Evolutionary conservation across 495 filamentous ascomycete species (phyloP).

Genomic region (Pseudoneurospora amorphoporcata): DNA sequence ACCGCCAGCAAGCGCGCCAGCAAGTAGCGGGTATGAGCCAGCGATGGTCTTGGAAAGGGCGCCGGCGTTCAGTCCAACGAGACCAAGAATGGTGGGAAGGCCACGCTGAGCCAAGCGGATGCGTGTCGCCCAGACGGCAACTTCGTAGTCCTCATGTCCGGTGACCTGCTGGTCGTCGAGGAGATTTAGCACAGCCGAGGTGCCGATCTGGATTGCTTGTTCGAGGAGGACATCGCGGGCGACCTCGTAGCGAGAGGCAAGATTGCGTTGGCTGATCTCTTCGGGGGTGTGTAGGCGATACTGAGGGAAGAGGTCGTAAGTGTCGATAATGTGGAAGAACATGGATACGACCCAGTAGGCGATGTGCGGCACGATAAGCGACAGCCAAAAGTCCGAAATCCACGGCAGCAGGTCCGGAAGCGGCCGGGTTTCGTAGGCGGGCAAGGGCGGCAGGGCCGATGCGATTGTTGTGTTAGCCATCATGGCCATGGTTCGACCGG

Average conservation of each 20-base stretch:
- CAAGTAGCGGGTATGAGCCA: slow-evolving; percentile 49
- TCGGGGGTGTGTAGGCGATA: slow-evolving; percentile 90
- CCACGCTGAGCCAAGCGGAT: slow-evolving; percentile 60
- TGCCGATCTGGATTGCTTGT: slow-evolving; percentile 72
- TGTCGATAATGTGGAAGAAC: slow-evolving; percentile 77
- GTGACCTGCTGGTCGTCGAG: slow-evolving; percentile 54
- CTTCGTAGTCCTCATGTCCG: slow-evolving; percentile 72
- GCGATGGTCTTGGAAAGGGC: slow-evolving; percentile 46
- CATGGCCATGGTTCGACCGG: slow-evolving; percentile 16
- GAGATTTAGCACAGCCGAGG: slow-evolving; percentile 48
- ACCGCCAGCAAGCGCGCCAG: slow-evolving; percentile 61
- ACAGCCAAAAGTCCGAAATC: slow-evolving; percentile 70
- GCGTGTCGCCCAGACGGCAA: slow-evolving; percentile 70
- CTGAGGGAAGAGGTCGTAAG: slow-evolving; percentile 68
- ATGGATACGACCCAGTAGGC: slow-evolving; percentile 86
- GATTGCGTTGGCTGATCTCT: slow-evolving; percentile 77
- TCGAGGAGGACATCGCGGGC: slow-evolving; percentile 80
- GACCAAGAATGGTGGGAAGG: slow-evolving; percentile 47
- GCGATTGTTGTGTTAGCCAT: slow-evolving; percentile 37
- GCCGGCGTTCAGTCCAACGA: slow-evolving; percentile 48
- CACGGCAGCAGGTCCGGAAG: slow-evolving; percentile 61
- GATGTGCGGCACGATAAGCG: slow-evolving; percentile 62
- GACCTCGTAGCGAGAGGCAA: slow-evolving; percentile 70
- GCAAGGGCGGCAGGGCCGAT: slow-evolving; percentile 61
- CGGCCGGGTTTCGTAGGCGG: slow-evolving; percentile 56